Evolutionary conservation across 306 rosid species (phyloP).

Genomic region (Argentina anserina): DNA sequence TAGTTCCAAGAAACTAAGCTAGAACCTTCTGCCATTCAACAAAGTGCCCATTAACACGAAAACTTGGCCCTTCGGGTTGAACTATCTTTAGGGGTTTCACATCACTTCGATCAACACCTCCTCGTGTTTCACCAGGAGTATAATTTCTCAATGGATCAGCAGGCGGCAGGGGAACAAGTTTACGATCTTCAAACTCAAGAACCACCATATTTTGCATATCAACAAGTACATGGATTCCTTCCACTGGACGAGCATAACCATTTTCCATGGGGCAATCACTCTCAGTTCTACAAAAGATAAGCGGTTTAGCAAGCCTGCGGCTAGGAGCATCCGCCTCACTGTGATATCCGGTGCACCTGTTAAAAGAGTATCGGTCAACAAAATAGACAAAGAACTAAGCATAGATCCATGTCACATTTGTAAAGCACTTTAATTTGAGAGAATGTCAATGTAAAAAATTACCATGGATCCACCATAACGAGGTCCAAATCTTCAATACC

Average conservation of each 20-base stretch:
- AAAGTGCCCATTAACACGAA: slow-evolving; percentile 68
- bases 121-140: slow-evolving; percentile 68
- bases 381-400: slow-evolving; percentile 8
- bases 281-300: slow-evolving; percentile 76
- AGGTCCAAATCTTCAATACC: slow-evolving; percentile 90
- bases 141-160: slow-evolving; percentile 80
- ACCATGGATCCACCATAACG: slow-evolving; percentile 88
- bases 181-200: slow-evolving; percentile 76
- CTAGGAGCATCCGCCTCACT: slow-evolving; percentile 82
- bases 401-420: neutral
- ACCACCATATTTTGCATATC: slow-evolving; percentile 82
- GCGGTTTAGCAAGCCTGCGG: slow-evolving; percentile 80
- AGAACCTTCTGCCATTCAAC: slow-evolving; percentile 77
- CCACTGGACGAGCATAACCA: slow-evolving; percentile 87
- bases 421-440: neutral
- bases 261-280: slow-evolving; percentile 86
- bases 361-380: slow-evolving; percentile 10
- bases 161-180: slow-evolving; percentile 71
- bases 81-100: slow-evolving; percentile 64
- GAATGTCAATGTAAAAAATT: slow-evolving; percentile 21
- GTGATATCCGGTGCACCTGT: slow-evolving; percentile 76
- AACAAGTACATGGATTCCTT: slow-evolving; percentile 81
- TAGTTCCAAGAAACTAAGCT: slow-evolving; percentile 11
- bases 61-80: slow-evolving; percentile 85
- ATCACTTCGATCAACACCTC: slow-evolving; percentile 86